phyloP scores from a whole-genome alignment of 768 basidiomycete genomes.

The Megacollybia marginata region DNA sequence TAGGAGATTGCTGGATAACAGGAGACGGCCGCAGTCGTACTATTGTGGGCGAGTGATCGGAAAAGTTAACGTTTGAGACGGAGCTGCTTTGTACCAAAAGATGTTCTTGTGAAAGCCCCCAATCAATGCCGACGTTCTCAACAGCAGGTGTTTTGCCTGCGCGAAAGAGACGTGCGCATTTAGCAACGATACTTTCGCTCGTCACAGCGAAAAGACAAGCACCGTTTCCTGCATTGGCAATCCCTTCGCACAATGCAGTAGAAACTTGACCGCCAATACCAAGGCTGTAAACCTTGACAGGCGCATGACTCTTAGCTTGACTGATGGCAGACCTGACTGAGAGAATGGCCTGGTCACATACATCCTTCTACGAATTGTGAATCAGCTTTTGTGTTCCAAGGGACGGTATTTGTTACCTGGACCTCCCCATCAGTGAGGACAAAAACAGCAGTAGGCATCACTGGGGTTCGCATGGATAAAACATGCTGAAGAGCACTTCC shows the following conservation, averaged over 20 bases:
- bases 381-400: background rate
- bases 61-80: conserved; percentile 11
- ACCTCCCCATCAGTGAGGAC: conserved; percentile 52
- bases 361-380: conserved; percentile 12
- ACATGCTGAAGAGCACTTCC: conserved; percentile 29
- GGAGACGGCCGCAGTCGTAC: conserved; percentile 20
- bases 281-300: conserved; percentile 47
- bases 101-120: conserved; percentile 30
- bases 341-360: conserved; percentile 10
- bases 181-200: conserved; percentile 37
- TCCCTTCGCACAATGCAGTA: conserved; percentile 40
- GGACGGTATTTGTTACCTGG: background rate
- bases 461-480: conserved; percentile 23
- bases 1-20: conserved; percentile 28
- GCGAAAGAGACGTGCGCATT: conserved; percentile 41
- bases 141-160: conserved; percentile 43
- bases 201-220: conserved; percentile 36
- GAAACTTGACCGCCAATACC: conserved; percentile 49
- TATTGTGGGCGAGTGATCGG: conserved; percentile 7
- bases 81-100: conserved; percentile 4
- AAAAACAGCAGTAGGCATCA: conserved; percentile 41
- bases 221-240: conserved; percentile 51
- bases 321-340: conserved; percentile 24
- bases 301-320: conserved; percentile 18
- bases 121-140: conserved; percentile 40